Conservation (phyloP, 805 yeast species). For the Cyberlindnera xylosilytica region DNA sequence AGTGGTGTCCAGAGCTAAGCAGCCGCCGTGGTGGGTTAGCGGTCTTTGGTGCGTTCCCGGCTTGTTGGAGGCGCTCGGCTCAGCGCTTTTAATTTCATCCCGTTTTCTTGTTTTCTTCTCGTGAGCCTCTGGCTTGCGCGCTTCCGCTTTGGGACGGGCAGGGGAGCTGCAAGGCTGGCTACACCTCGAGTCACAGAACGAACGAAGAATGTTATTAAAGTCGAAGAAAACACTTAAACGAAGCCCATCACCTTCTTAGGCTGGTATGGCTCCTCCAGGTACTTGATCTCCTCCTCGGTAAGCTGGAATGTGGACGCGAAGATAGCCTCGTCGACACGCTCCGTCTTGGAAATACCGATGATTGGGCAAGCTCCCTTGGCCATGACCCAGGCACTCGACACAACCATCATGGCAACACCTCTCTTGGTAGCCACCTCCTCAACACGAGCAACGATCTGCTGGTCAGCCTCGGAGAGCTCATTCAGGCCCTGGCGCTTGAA, state of each 20-base stretch:
- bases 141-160: slow-evolving; percentile 7
- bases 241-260: slow-evolving; percentile 9
- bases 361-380: slow-evolving; percentile 51
- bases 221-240: no score
- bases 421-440: slow-evolving; percentile 48
- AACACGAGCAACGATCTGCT: slow-evolving; percentile 41
- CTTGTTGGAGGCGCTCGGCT: neutral
- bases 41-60: no score
- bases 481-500: slow-evolving; percentile 6
- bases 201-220: neutral
- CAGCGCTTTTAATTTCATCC: neutral
- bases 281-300: slow-evolving; percentile 13
- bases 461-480: slow-evolving; percentile 20
- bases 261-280: slow-evolving; percentile 16
- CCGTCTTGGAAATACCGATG: slow-evolving; percentile 45
- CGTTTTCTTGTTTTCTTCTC: neutral
- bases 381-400: slow-evolving; percentile 51
- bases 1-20: neutral
- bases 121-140: neutral
- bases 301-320: slow-evolving; percentile 28
- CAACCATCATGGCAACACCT: slow-evolving; percentile 48
- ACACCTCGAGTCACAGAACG: no score
- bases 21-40: neutral
- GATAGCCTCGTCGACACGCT: slow-evolving; percentile 50
- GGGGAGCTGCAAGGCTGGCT: neutral